Evolutionary conservation across 768 basidiomycete genomes (phyloP).

Genomic region (Lactarius hengduanensis): DNA sequence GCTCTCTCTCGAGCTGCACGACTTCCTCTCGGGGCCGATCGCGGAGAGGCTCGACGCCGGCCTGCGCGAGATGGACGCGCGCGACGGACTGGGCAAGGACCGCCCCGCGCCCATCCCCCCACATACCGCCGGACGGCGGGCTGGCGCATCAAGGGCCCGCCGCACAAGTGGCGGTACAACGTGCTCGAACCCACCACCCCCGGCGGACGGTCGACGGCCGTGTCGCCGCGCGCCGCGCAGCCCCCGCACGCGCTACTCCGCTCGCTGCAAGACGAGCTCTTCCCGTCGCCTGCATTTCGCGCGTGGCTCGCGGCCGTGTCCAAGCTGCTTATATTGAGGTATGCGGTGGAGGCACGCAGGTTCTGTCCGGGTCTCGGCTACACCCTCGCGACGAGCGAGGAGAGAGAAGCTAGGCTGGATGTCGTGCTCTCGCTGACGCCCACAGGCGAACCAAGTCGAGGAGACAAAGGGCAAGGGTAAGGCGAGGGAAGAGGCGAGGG

Average conservation of each 20-base stretch:
- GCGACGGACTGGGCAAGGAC: conserved; percentile 55
- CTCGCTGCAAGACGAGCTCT: conserved; percentile 71
- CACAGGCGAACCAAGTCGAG: conserved; percentile 41
- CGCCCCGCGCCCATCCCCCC: conserved; percentile 57
- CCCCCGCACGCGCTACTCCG: conserved; percentile 60
- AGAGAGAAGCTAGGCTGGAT: conserved; percentile 79
- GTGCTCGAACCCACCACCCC: conserved; percentile 43
- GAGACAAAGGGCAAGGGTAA: conserved; percentile 32
- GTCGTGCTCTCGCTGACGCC: conserved; percentile 85
- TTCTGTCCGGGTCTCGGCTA: conserved; percentile 95
- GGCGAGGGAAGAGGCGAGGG: conserved; percentile 37
- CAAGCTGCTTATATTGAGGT: conserved; percentile 65
- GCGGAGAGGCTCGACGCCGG: conserved; percentile 64
- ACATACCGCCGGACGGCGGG: conserved; percentile 57
- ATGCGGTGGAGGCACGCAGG: conserved; percentile 76
- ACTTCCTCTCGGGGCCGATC: conserved; percentile 73
- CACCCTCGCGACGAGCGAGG: conserved; percentile 87
- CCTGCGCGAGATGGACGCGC: conserved; percentile 59
- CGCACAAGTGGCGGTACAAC: conserved; percentile 94
- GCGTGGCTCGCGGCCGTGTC: conserved; percentile 84
- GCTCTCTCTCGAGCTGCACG: conserved; percentile 85
- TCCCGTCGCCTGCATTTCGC: conserved; percentile 79
- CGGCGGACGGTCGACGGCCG: conserved; percentile 44
- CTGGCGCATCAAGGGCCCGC: conserved; percentile 82
- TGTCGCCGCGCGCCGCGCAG: conserved; percentile 52